phyloP scores from a whole-genome alignment of 2,329 filamentous ascomycete genomes.

The Aspergillus texensis region DNA sequence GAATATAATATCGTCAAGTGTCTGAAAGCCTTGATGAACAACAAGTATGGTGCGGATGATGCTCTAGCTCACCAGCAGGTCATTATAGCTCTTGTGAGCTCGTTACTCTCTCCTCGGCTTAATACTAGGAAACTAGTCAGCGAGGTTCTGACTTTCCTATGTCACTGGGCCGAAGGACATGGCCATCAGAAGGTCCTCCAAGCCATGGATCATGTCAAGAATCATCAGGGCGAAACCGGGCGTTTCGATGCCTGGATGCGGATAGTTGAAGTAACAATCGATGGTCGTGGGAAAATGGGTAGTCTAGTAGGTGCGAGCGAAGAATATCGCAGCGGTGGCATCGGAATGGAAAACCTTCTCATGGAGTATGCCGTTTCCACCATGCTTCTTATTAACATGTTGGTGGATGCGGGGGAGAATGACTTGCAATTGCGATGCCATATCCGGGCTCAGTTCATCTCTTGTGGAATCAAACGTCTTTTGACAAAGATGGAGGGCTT shows the following conservation, averaged over 20 bases:
- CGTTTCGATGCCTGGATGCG: slow-evolving; percentile 99
- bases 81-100: slow-evolving; percentile 82
- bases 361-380: slow-evolving; percentile 99
- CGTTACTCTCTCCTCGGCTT: slow-evolving; percentile 82
- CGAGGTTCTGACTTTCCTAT: slow-evolving; percentile 93
- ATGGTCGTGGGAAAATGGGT: slow-evolving; percentile 98
- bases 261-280: slow-evolving; percentile 93
- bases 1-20: slow-evolving; percentile 99
- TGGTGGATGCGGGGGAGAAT: slow-evolving; percentile 85
- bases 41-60: slow-evolving; percentile 97
- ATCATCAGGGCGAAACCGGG: slow-evolving; percentile 84
- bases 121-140: slow-evolving; percentile 93
- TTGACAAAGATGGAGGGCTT: slow-evolving; percentile 97
- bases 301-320: slow-evolving; percentile 96
- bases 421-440: slow-evolving; percentile 92
- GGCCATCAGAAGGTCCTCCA: slow-evolving; percentile 93
- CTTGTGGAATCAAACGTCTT: slow-evolving; percentile 91
- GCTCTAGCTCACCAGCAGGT: slow-evolving; percentile 88
- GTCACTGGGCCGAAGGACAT: slow-evolving; percentile 86
- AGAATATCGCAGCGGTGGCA: slow-evolving; percentile 91
- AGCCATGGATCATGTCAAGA: slow-evolving; percentile 89
- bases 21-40: slow-evolving; percentile 97
- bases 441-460: slow-evolving; percentile 92
- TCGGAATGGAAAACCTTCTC: slow-evolving; percentile 96
- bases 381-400: slow-evolving; percentile 93